These are phyloP conservation scores for Ilyonectria mors-panacis DNA, from an alignment of 2,329 filamentous ascomycete species.

Conservation along the genomic window DNA sequence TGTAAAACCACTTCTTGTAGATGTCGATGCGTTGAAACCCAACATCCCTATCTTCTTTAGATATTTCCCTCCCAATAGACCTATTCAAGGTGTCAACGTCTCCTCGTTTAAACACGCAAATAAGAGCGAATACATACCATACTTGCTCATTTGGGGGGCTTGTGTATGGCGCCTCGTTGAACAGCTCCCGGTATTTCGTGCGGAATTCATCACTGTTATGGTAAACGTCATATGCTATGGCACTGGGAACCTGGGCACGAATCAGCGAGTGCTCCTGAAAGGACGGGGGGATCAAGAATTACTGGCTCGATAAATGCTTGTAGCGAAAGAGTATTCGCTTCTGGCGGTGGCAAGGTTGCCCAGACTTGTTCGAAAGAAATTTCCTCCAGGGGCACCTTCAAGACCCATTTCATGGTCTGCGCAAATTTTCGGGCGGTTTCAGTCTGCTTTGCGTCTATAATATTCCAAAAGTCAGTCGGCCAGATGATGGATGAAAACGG, in stretches of 20 bases:
- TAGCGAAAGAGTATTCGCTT: not conserved
- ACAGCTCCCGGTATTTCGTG: not conserved
- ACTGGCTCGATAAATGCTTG: not conserved
- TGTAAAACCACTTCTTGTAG: not conserved
- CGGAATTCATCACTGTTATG: not conserved
- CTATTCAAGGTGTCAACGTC: not conserved
- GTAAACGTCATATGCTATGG: not conserved
- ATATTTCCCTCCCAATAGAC: not conserved
- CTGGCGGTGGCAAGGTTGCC: not conserved
- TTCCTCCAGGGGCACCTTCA: not conserved
- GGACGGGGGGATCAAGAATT: too few relatives aligned
- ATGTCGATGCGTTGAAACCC: not conserved
- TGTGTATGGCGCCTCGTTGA: not conserved
- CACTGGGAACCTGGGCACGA: not conserved
- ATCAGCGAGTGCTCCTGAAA: too few relatives aligned
- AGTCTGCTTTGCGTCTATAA: not conserved
- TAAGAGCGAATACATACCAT: not conserved
- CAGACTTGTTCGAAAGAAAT: not conserved
- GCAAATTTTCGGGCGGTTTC: not conserved
- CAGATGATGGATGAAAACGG: not conserved
- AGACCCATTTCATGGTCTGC: not conserved
- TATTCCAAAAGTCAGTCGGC: not conserved
- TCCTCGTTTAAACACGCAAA: too few relatives aligned
- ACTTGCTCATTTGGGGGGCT: not conserved
- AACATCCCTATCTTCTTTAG: not conserved